phyloP scores from a whole-genome alignment of 148 eudicot species.

The Fagopyrum tataricum region DNA sequence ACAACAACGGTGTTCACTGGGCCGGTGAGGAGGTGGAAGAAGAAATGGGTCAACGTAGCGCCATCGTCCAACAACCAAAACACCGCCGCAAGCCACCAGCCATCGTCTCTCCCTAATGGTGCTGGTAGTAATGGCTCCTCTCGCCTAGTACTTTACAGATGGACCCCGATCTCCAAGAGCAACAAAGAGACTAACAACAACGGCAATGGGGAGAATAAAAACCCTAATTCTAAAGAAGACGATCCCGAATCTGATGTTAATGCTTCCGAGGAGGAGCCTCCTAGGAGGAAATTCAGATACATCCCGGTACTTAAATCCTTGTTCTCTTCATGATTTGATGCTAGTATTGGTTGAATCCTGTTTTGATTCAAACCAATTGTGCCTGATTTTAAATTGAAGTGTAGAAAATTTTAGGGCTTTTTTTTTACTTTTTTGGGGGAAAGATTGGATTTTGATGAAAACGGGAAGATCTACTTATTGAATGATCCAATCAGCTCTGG shows the following conservation, averaged over 20 bases:
- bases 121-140: slow-evolving; percentile 21
- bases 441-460: background rate
- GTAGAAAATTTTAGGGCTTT: background rate
- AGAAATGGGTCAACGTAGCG: slow-evolving; percentile 60
- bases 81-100: slow-evolving; percentile 4
- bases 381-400: background rate
- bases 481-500: background rate
- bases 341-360: background rate
- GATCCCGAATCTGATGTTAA: background rate
- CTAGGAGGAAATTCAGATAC: slow-evolving; percentile 55
- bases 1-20: slow-evolving; percentile 68
- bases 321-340: background rate
- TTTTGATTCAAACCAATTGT: background rate
- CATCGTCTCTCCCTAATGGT: slow-evolving; percentile 20
- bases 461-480: background rate
- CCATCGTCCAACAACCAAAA: slow-evolving; percentile 28
- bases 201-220: slow-evolving; percentile 10
- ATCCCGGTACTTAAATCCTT: slow-evolving; percentile 55
- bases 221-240: slow-evolving; percentile 16
- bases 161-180: slow-evolving; percentile 54
- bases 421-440: background rate
- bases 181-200: slow-evolving; percentile 18
- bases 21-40: slow-evolving; percentile 91
- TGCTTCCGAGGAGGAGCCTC: slow-evolving; percentile 35
- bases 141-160: slow-evolving; percentile 59